Conservation (phyloP, 2,329 filamentous ascomycete species). For the Diplodia sapinea region DNA sequence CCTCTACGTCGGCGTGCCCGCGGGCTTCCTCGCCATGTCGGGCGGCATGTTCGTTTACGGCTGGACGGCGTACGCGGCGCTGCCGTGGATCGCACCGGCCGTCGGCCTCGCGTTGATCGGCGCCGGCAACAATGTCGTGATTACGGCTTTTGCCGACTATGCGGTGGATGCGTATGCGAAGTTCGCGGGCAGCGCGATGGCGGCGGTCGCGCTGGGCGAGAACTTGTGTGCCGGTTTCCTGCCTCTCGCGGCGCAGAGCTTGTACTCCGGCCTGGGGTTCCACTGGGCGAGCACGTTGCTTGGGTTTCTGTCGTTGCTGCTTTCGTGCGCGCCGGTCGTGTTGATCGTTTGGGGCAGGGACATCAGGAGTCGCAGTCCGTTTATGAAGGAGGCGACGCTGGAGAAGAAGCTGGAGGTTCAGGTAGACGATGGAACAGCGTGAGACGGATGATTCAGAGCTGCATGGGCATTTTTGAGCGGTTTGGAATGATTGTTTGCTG, state of each 20-base stretch:
- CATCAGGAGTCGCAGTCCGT: constrained; percentile 49
- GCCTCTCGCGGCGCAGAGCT: constrained; percentile 54
- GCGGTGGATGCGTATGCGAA: constrained; percentile 58
- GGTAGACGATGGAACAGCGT: not conserved
- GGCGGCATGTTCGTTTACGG: constrained; percentile 60
- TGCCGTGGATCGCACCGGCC: constrained; percentile 57
- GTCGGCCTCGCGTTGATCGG: constrained; percentile 57
- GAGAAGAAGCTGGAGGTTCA: constrained; percentile 17
- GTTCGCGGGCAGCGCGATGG: constrained; percentile 58
- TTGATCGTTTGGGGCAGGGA: constrained; percentile 51
- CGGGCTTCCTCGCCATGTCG: constrained; percentile 53
- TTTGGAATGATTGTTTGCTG: not conserved
- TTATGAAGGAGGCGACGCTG: constrained; percentile 44
- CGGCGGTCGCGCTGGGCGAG: constrained; percentile 56
- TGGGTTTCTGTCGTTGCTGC: constrained; percentile 51
- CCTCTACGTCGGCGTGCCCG: constrained; percentile 52
- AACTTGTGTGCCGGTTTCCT: constrained; percentile 57
- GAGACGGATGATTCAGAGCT: not conserved
- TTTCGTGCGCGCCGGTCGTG: constrained; percentile 55
- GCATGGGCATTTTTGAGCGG: not conserved
- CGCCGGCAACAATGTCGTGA: constrained; percentile 56
- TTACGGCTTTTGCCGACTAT: constrained; percentile 56
- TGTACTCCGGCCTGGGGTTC: constrained; percentile 57
- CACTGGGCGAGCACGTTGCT: constrained; percentile 58
- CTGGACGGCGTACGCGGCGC: constrained; percentile 53